Conservation (phyloP, 106 monocot genomes). For the Triglochin maritima region DNA sequence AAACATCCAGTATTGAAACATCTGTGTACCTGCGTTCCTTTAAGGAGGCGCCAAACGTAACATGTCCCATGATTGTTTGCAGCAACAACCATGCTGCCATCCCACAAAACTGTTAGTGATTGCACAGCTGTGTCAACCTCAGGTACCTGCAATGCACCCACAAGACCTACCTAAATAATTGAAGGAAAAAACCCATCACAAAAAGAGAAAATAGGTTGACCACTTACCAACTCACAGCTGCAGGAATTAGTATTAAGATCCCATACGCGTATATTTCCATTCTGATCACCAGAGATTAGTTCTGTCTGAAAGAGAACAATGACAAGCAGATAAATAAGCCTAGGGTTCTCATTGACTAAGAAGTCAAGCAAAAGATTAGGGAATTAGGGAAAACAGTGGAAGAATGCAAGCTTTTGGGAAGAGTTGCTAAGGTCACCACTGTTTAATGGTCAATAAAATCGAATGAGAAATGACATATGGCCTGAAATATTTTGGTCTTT, state of each 20-base stretch:
- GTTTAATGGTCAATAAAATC: too few relatives aligned
- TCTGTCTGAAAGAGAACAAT: slow-evolving; percentile 47
- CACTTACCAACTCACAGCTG: slow-evolving; percentile 89
- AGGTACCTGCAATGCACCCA: slow-evolving; percentile 51
- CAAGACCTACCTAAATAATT: neutral
- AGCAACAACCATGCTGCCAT: slow-evolving; percentile 97
- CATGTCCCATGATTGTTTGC: slow-evolving; percentile 95
- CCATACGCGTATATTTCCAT: slow-evolving; percentile 99
- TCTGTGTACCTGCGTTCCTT: slow-evolving; percentile 61
- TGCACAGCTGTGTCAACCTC: slow-evolving; percentile 97
- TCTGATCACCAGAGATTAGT: slow-evolving; percentile 98
- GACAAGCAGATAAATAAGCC: neutral
- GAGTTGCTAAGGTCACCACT: too few relatives aligned
- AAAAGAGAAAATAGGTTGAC: slow-evolving; percentile 1
- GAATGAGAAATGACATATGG: too few relatives aligned
- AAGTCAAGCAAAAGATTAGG: neutral
- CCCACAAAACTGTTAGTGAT: slow-evolving; percentile 98
- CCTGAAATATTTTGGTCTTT: too few relatives aligned
- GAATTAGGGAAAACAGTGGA: too few relatives aligned
- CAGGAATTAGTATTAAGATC: slow-evolving; percentile 94
- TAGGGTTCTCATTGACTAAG: neutral
- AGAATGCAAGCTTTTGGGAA: too few relatives aligned
- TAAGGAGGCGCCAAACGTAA: slow-evolving; percentile 90
- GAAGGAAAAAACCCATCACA: neutral
- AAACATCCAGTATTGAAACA: neutral